Evolutionary conservation across 768 basidiomycete genomes (phyloP).

Genomic region (Termitomyces eurrhizus): DNA sequence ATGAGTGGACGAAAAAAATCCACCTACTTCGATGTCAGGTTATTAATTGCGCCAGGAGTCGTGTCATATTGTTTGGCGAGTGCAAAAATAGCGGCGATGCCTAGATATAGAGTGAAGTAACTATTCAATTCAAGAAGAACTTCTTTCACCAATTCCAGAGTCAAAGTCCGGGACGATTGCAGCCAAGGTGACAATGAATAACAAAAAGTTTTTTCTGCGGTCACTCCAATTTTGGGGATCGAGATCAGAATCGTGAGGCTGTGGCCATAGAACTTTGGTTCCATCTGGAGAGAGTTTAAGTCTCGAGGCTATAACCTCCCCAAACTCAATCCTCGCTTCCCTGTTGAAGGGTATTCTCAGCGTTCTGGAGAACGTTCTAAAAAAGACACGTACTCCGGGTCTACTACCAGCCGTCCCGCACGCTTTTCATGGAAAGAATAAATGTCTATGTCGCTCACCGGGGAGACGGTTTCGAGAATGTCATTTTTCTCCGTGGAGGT

Average conservation of each 20-base stretch:
- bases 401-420: slow-evolving; percentile 55
- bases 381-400: slow-evolving; percentile 41
- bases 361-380: background rate
- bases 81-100: slow-evolving; percentile 56
- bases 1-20: background rate
- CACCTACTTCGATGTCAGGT: slow-evolving; percentile 46
- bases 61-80: slow-evolving; percentile 51
- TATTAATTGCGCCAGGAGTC: slow-evolving; percentile 47
- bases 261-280: slow-evolving; percentile 57
- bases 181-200: slow-evolving; percentile 51
- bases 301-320: slow-evolving; percentile 42
- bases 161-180: slow-evolving; percentile 60
- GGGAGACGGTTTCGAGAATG: background rate
- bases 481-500: slow-evolving; percentile 9
- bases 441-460: slow-evolving; percentile 20
- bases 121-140: background rate
- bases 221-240: slow-evolving; percentile 44
- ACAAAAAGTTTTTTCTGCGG: slow-evolving; percentile 41
- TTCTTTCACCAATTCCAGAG: slow-evolving; percentile 42
- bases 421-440: slow-evolving; percentile 44
- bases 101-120: slow-evolving; percentile 11
- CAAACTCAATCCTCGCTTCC: slow-evolving; percentile 54
- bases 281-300: slow-evolving; percentile 51
- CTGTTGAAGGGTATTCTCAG: slow-evolving; percentile 19
- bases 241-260: slow-evolving; percentile 38